Conservation (phyloP, 2,329 filamentous ascomycete genomes). For the Trichoderma harzianum region DNA sequence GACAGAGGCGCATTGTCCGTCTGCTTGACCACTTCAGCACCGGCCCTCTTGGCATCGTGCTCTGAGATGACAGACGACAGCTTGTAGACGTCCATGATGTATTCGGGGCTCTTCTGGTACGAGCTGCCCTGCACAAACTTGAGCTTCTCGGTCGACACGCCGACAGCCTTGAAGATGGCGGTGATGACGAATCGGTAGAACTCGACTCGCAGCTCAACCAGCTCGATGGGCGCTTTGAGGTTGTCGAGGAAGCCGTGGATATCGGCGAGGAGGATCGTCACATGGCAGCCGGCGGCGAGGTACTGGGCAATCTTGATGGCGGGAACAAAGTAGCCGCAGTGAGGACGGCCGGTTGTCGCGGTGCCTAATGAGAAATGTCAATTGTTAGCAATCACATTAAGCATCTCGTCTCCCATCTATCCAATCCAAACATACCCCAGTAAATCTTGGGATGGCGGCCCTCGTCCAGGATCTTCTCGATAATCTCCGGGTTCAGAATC, state of each 20-base stretch:
- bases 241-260: slow-evolving; percentile 78
- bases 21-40: slow-evolving; percentile 94
- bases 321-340: slow-evolving; percentile 86
- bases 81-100: slow-evolving; percentile 86
- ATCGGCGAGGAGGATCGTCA: slow-evolving; percentile 73
- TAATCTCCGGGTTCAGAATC: slow-evolving; percentile 78
- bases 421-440: slow-evolving; percentile 57
- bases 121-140: slow-evolving; percentile 80
- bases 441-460: slow-evolving; percentile 74
- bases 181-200: slow-evolving; percentile 82
- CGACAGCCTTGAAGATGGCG: slow-evolving; percentile 70
- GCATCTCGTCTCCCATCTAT: neutral
- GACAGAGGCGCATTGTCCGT: slow-evolving; percentile 68
- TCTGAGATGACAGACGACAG: slow-evolving; percentile 67
- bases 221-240: slow-evolving; percentile 82
- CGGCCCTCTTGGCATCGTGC: slow-evolving; percentile 84
- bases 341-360: slow-evolving; percentile 80
- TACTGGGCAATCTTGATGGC: slow-evolving; percentile 88
- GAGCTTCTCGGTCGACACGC: slow-evolving; percentile 74
- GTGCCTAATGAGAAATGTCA: slow-evolving; percentile 50
- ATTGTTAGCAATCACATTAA: neutral
- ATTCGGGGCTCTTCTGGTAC: slow-evolving; percentile 71
- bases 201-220: slow-evolving; percentile 74
- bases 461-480: slow-evolving; percentile 68
- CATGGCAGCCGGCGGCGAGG: slow-evolving; percentile 77